Evolutionary conservation across 1,284 basidiomycete species (phyloP).

Genomic region (Puccinia hordei): DNA sequence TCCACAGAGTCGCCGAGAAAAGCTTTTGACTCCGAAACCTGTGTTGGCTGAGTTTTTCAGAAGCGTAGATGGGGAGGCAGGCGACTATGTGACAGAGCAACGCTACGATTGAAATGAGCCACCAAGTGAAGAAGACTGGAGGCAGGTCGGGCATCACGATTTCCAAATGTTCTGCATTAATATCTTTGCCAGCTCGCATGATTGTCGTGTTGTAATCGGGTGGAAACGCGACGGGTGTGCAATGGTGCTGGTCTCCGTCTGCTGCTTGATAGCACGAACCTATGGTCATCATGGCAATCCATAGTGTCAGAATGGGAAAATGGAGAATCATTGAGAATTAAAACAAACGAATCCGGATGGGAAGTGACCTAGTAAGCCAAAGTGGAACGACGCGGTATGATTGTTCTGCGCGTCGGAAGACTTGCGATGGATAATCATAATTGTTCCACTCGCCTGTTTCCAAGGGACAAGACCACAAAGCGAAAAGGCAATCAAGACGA

Average conservation of each 20-base stretch:
- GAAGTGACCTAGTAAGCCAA: constrained; percentile 42
- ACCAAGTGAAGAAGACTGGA: constrained; percentile 37
- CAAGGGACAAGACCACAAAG: constrained; percentile 40
- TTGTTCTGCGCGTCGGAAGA: constrained; percentile 2
- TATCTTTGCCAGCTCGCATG: constrained; percentile 1
- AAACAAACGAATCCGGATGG: neutral
- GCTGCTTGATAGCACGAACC: constrained; percentile 43
- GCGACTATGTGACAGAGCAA: constrained; percentile 16
- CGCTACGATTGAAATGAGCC: constrained; percentile 34
- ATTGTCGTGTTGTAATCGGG: constrained; percentile 47
- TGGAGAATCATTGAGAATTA: neutral
- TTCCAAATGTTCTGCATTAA: constrained; percentile 32
- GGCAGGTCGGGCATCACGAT: constrained; percentile 48
- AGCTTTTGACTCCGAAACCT: constrained; percentile 35
- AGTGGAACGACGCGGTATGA: constrained; percentile 32
- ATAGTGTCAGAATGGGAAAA: neutral
- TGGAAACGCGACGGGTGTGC: constrained; percentile 38
- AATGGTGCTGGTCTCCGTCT: neutral
- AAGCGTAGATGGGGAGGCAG: constrained; percentile 27
- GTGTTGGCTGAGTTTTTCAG: neutral
- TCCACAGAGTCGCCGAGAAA: constrained; percentile 45
- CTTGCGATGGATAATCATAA: constrained; percentile 26
- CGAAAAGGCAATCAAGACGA: constrained; percentile 28
- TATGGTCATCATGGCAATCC: neutral
- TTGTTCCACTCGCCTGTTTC: constrained; percentile 11